These are phyloP conservation scores for Prillingera fragicola DNA, from an alignment of 1,284 basidiomycete genomes.

Conservation along the genomic window DNA sequence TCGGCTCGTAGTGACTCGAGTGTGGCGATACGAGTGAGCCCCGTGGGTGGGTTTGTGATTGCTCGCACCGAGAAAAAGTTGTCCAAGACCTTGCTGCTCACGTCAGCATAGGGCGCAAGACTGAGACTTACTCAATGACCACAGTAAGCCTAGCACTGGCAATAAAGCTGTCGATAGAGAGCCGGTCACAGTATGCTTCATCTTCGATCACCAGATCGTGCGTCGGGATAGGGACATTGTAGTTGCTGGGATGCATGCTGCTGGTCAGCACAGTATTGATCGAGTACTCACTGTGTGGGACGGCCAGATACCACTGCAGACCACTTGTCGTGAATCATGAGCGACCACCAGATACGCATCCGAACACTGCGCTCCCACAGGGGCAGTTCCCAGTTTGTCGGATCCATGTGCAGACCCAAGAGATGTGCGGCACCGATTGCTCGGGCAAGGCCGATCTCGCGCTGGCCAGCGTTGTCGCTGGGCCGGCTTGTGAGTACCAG, in stretches of 20 bases:
- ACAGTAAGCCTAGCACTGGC: slow-evolving; percentile 25
- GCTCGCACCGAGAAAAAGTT: slow-evolving; percentile 26
- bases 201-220: too few species aligned
- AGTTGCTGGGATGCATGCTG: slow-evolving; percentile 18
- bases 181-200: too few species aligned
- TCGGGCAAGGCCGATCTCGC: slow-evolving; percentile 26
- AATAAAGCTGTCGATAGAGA: slow-evolving; percentile 28
- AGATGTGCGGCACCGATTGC: slow-evolving; percentile 39
- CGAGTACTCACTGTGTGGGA: slow-evolving; percentile 27
- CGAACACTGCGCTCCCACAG: slow-evolving; percentile 39
- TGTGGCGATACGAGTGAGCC: slow-evolving; percentile 13
- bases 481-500: slow-evolving; percentile 29
- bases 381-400: slow-evolving; percentile 39
- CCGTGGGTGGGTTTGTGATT: neutral
- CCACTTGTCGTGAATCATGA: slow-evolving; percentile 41
- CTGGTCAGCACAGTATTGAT: neutral
- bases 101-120: neutral
- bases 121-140: slow-evolving; percentile 22
- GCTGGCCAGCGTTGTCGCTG: slow-evolving; percentile 29
- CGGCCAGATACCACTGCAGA: slow-evolving; percentile 30
- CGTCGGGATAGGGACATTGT: slow-evolving; percentile 28
- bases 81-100: slow-evolving; percentile 17
- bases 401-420: slow-evolving; percentile 42
- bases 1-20: slow-evolving; percentile 21
- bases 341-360: slow-evolving; percentile 41